Evolutionary conservation across 768 basidiomycete genomes (phyloP), one percentile per base, ranked within the genome.

Genomic region (Tylopilus intermedius): DNA sequence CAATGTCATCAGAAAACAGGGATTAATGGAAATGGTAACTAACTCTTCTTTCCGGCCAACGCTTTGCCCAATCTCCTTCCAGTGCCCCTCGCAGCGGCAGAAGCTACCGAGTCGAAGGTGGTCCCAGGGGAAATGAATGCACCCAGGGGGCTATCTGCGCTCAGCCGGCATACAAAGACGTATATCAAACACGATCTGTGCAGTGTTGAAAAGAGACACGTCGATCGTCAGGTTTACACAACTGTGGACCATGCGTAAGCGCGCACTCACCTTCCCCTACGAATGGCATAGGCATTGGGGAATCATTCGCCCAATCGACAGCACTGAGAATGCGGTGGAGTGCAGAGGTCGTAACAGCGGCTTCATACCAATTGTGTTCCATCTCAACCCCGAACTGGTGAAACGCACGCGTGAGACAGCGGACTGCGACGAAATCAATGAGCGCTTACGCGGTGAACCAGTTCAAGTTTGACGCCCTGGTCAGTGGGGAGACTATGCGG

Each of bases 281-380:
- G 27, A 50, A 1, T 4, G 53, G 51, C 45, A 70, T 57, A 21
- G 68, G 67, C 60, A 80, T 67, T 4, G 79, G 77, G 4, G 88
- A 80, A 65, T 94, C 92, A 18, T 88, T 86, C 1, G 86, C 93
- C 94, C 94, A 97, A 66, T 98, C 95, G 56, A 95, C 90, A 35
- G 94, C 91, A 26, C 87, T 84, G 62, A 97, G 73, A 59, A 94
- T 84, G 55, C 83, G 79, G 65, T 92, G 85, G 24, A 91, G 88
- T n/a, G 77, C 68, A 27, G 72, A 66, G 1, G 81, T 83, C 10
- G 88, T 84, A 39, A 99, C 85, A 21, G 90, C 79, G 4, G 92
- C 81, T 69, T 97, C 93, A 61, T 98, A 98, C 91, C 91, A 95
- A 71, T 94, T 97, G 72, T 96, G 85, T 64, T 84, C 65, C 88